A percentile compares a stretch with the other conserved stretches of the same genome.
Conservation (phyloP, 495 filamentous ascomycete genomes). For the Podospora australis region DNA sequence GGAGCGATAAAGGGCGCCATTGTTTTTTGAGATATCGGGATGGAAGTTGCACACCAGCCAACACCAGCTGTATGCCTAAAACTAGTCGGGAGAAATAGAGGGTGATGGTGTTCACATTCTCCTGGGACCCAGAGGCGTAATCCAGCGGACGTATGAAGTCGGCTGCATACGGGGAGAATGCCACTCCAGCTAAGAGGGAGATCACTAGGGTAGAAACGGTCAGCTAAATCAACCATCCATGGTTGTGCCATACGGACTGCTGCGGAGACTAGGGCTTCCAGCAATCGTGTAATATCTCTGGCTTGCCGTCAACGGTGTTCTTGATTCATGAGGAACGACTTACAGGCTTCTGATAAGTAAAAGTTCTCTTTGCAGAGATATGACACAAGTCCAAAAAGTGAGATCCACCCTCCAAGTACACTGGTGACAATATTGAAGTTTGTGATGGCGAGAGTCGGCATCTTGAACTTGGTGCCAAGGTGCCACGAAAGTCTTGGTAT, state of each 20-base stretch:
- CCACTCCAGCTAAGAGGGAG: conserved; percentile 69
- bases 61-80: conserved; percentile 82
- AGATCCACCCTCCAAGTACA: conserved; percentile 80
- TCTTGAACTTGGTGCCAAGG: conserved; percentile 34
- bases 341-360: conserved; percentile 86
- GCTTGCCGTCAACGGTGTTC: too few relatives aligned
- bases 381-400: conserved; percentile 79
- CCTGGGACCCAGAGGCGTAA: conserved; percentile 57
- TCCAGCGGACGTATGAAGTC: conserved; percentile 72
- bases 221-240: too few relatives aligned
- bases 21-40: conserved; percentile 73
- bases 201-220: conserved; percentile 54
- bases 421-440: conserved; percentile 89
- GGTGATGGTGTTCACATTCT: conserved; percentile 44
- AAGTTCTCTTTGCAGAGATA: conserved; percentile 86
- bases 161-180: conserved; percentile 69
- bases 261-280: too few relatives aligned
- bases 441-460: conserved; percentile 71
- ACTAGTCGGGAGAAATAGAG: conserved; percentile 83
- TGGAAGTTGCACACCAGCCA: conserved; percentile 88
- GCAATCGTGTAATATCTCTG: too few relatives aligned
- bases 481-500: not conserved
- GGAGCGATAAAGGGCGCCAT: conserved; percentile 70
- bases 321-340: conserved; percentile 31
- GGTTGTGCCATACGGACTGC: too few relatives aligned